Base-by-base conservation (phyloP, 352 stramenopile species). In the Peronospora destructor region DNA sequence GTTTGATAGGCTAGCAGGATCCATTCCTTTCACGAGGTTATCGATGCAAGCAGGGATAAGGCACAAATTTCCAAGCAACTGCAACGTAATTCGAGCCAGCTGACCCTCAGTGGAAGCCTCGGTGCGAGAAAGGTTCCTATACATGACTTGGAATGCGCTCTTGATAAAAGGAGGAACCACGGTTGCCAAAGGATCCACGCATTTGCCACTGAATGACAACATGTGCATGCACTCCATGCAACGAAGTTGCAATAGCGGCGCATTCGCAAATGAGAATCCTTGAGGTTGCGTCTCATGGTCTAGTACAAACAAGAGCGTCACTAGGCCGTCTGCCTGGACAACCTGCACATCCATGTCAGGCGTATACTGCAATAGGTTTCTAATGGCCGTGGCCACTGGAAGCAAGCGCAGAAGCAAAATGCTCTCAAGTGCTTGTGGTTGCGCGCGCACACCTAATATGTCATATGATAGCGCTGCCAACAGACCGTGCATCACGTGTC, bases 171-270 rank as follows among this genome's bases (percentile, higher is more conserved):
- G 76, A 42, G 78, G 76, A n/a, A 87, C 68, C 12, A 78, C 70
- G 6, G 76, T 87, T 13, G 80, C 83, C 16, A 94, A 56, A 16
- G 73, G 56, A 41, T 94, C 80, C 2, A 91, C 55, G 45, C 80
- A 91, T 37, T 84, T 89, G 8, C 76, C 73, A 37, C 80, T 91
- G 56, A 94, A 94, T 36, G 82, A 87, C n/a, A 91, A 56, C 61
- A 91, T 91, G 52, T 94, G 83, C 13, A 94, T 53, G 35, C 83
- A 91, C 49, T 94, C 83, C 35, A 94, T 81, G 44, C 78, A 89
- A n/a, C 83, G 72, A 23, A 91, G 56, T 37, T 87, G 81, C n/a
- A 94, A 56, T 19, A 91, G 58, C 7, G 83, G 76, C 0, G 83
- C 80, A 35, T 66, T 76, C 0, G 76, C 68, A 40, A 91, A 89